phyloP scores from a whole-genome alignment of 2,329 filamentous ascomycete genomes.

The Gnomoniopsis sp. region DNA sequence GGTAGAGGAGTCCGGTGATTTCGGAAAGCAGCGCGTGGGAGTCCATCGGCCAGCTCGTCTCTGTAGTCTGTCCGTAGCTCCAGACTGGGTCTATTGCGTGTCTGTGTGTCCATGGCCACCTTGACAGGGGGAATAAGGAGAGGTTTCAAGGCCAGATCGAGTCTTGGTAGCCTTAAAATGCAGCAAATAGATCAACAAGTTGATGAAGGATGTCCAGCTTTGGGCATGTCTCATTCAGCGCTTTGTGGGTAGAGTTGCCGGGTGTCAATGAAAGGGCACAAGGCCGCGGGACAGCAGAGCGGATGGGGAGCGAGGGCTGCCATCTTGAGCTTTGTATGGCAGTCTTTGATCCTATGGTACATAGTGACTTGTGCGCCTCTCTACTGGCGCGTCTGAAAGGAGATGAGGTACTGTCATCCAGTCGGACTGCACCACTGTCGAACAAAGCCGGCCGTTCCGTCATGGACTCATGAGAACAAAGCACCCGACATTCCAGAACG shows the following conservation, averaged over 20 bases:
- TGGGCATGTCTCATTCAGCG: not conserved
- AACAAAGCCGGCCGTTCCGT: slow-evolving; percentile 6
- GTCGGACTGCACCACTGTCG: not conserved
- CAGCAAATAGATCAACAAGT: not conserved
- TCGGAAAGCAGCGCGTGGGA: slow-evolving; percentile 22
- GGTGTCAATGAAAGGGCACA: not conserved
- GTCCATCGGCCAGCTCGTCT: slow-evolving; percentile 20
- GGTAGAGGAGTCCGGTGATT: slow-evolving; percentile 24
- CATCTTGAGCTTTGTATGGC: not conserved
- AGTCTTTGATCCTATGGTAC: not conserved
- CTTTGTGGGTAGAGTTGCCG: not conserved
- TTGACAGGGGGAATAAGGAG: not conserved
- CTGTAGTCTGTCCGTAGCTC: slow-evolving; percentile 29
- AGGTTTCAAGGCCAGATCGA: not conserved
- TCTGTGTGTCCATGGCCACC: slow-evolving; percentile 28
- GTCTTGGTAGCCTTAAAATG: not conserved
- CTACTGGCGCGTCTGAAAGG: not conserved
- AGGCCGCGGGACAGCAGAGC: not conserved
- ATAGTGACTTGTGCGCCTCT: not conserved
- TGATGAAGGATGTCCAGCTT: not conserved
- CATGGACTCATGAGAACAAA: slow-evolving; percentile 2
- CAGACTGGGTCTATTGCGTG: slow-evolving; percentile 29
- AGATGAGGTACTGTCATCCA: not conserved
- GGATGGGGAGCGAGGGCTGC: not conserved
- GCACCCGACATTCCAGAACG: not conserved